Base-by-base conservation (phyloP, 768 basidiomycete species). In the Rhodotorula sphaerocarpa region DNA sequence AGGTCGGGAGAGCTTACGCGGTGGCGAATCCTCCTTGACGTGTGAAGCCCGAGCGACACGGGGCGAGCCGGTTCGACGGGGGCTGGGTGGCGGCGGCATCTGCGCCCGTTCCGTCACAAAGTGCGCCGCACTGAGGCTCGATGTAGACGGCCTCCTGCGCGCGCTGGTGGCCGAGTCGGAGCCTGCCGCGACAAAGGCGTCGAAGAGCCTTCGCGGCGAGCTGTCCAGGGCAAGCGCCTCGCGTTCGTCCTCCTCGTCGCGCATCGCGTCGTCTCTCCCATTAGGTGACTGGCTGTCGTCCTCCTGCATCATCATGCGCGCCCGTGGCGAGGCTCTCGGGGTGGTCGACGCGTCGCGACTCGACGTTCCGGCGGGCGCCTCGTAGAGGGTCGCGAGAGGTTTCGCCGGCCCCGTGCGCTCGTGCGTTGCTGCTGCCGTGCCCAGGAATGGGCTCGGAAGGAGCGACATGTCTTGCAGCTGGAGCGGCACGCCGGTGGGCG, bases 171-270 rank as follows among this genome's bases (percentile, higher is more conserved):
- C 28, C 16, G 50, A 23, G 33, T 5, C 46, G 12, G 45, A n/a
- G 36, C 10, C 9, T 14, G 20, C 27, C 28, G 10, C 25, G n/a
- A 27, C 41, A 34, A 66, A 66, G 15, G 53, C 25, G 41, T 66
- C 65, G 39, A 66, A 31, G 15, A 66, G 51, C 42, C 59, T 28
- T 28, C 44, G 42, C 25, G 65, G 65, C 11, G 47, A 55, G 14
- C 10, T 3, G 0, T 39, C 10, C 36, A 39, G 36, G 16, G 10
- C 36, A 16, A 39, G 36, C 36, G 36, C 36, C 10, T 39, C 36
- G 10, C 10, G 36, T 39, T 39, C 36, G 36, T 39, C 36, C 10
- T 39, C 10, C 36, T 39, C 16, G 16, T 39, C 36, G 6, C 31
- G 25, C 2, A 31, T 16, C n/a, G 57, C 64, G 50, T 57, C 64